Evolutionary conservation across 202 grass and related monocot genomes (phyloP).

Genomic region (Schoenoplectus triqueter): DNA sequence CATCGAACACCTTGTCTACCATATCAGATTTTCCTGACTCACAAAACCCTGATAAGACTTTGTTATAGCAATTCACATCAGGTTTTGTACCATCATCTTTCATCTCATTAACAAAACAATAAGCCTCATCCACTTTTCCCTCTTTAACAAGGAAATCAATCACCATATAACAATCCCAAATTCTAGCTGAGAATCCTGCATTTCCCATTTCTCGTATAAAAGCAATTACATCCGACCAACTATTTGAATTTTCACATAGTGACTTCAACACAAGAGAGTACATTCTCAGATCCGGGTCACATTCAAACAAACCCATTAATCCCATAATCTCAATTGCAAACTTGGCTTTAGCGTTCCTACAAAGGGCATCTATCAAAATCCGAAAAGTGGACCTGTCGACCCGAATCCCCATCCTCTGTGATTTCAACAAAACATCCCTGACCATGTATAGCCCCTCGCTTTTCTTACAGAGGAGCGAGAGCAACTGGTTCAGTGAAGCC

Average conservation of each 20-base stretch:
- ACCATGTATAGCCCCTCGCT: constrained; percentile 40
- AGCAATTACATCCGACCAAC: constrained; percentile 30
- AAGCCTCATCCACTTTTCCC: constrained; percentile 49
- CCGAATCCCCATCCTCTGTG: constrained; percentile 39
- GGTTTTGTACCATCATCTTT: constrained; percentile 42
- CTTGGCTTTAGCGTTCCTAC: constrained; percentile 17
- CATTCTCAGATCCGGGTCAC: constrained; percentile 35
- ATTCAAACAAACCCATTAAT: constrained; percentile 49
- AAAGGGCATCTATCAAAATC: constrained; percentile 58
- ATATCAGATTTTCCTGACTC: constrained; percentile 17
- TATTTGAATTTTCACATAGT: constrained; percentile 42
- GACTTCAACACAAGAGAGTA: constrained; percentile 53
- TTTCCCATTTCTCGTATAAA: constrained; percentile 61
- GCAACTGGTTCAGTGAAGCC: constrained; percentile 38
- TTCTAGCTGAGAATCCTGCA: constrained; percentile 36
- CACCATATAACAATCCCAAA: constrained; percentile 40
- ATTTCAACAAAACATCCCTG: constrained; percentile 45
- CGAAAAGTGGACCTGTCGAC: constrained; percentile 48
- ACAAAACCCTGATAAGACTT: constrained; percentile 37
- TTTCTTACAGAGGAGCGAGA: constrained; percentile 40
- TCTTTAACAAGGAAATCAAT: constrained; percentile 49
- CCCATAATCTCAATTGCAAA: constrained; percentile 44
- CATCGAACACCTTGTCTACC: constrained; percentile 65
- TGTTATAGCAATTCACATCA: constrained; percentile 38
- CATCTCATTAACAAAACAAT: constrained; percentile 51